Conservation (phyloP, 2,329 filamentous ascomycete species). For the Fusarium xylarioides region DNA sequence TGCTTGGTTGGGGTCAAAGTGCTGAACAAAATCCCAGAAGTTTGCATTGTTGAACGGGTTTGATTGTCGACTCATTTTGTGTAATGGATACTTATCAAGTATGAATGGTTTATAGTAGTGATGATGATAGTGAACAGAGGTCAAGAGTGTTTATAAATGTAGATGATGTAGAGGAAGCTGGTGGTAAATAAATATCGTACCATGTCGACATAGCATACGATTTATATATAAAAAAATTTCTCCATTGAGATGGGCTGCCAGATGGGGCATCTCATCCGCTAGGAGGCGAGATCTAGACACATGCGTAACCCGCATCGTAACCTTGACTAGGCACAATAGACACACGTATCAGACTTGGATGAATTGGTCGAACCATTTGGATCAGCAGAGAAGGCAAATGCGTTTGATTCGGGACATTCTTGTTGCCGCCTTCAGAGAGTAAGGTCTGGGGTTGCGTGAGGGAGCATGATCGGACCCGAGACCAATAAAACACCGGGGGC, state of each 20-base stretch:
- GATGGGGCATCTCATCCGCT: conserved; percentile 29
- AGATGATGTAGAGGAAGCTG: conserved; percentile 19
- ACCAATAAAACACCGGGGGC: conserved; percentile 27
- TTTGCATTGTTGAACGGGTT: conserved; percentile 36
- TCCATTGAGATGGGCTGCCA: conserved; percentile 12
- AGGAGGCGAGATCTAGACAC: conserved; percentile 31
- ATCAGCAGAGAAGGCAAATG: conserved; percentile 17
- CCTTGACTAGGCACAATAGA: conserved; percentile 14
- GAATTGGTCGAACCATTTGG: conserved; percentile 37
- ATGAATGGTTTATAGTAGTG: background rate
- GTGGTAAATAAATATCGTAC: conserved; percentile 1
- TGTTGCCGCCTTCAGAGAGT: conserved; percentile 24
- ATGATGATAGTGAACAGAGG: background rate
- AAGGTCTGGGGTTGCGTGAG: conserved; percentile 7
- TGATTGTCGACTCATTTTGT: conserved; percentile 39
- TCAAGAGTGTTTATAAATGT: conserved; percentile 10
- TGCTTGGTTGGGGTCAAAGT: conserved; percentile 44
- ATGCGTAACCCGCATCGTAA: conserved; percentile 34
- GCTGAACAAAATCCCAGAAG: conserved; percentile 50
- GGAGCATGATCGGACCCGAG: conserved; percentile 33
- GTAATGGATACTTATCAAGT: background rate
- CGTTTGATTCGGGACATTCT: conserved; percentile 5
- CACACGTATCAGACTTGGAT: conserved; percentile 36
- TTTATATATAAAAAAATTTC: conserved; percentile 31
- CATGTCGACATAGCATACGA: conserved; percentile 12